These are phyloP conservation scores for Oidiodendron maius DNA, from an alignment of 495 filamentous ascomycete species.

Conservation along the genomic window DNA sequence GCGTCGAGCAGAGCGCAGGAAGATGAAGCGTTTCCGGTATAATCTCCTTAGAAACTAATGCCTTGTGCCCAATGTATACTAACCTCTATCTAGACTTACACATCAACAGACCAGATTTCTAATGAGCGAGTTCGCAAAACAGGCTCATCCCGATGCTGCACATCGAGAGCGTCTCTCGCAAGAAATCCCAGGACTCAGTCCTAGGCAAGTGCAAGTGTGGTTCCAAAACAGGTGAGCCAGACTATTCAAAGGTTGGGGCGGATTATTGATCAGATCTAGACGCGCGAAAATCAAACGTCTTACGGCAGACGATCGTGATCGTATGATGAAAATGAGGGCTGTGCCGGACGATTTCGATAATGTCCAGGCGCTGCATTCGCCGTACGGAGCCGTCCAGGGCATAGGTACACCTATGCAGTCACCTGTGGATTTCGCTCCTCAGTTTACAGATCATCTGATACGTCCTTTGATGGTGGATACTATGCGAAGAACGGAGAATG, in stretches of 20 bases:
- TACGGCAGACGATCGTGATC: constrained; percentile 86
- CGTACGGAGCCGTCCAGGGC: constrained; percentile 49
- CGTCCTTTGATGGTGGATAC: constrained; percentile 57
- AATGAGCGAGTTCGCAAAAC: constrained; percentile 95
- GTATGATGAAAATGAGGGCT: constrained; percentile 89
- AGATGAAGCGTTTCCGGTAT: constrained; percentile 94
- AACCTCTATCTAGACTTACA: constrained; percentile 59
- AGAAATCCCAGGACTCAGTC: constrained; percentile 89
- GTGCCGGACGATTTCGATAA: constrained; percentile 92
- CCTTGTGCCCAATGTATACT: background rate
- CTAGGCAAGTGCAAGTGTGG: constrained; percentile 96
- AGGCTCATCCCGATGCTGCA: constrained; percentile 90
- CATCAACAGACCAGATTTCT: constrained; percentile 95
- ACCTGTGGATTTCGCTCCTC: constrained; percentile 45
- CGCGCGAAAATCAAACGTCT: constrained; percentile 93
- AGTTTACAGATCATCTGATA: constrained; percentile 46
- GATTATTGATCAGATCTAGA: constrained; percentile 36
- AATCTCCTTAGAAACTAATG: constrained; percentile 14
- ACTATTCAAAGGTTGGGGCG: constrained; percentile 12
- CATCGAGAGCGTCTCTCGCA: constrained; percentile 85
- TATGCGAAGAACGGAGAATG: constrained; percentile 46
- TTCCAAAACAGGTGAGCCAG: constrained; percentile 87
- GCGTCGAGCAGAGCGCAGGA: constrained; percentile 73
- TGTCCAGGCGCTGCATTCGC: constrained; percentile 82
- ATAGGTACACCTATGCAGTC: constrained; percentile 50